phyloP scores from a whole-genome alignment of 164 flowering plant genomes.

The Pachysandra terminalis region DNA sequence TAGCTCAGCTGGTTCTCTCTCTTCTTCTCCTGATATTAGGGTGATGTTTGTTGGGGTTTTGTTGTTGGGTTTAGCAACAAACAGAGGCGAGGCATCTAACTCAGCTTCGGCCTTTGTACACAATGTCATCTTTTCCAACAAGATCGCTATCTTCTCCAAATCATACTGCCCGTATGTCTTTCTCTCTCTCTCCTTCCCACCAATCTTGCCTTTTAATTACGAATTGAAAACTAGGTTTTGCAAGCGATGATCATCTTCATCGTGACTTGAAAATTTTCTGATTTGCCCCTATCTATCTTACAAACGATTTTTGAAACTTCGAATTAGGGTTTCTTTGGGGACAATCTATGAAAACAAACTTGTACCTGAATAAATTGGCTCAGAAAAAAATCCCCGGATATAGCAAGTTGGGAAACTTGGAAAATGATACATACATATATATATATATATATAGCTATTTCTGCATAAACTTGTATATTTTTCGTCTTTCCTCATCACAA shows the following conservation, averaged over 20 bases:
- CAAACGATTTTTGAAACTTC: background rate
- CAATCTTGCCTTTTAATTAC: background rate
- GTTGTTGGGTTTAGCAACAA: background rate
- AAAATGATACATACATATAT: no score
- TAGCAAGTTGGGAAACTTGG: no score
- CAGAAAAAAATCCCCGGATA: no score
- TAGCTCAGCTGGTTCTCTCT: no score
- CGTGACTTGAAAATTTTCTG: background rate
- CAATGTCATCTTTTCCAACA: slow-evolving; percentile 73
- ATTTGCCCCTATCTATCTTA: background rate
- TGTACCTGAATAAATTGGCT: no score
- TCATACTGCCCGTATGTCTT: slow-evolving; percentile 82
- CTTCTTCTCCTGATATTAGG: no score
- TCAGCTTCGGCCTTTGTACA: slow-evolving; percentile 84
- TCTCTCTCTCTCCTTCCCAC: slow-evolving; percentile 10
- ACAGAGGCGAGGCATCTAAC: slow-evolving; percentile 10
- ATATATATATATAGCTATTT: no score
- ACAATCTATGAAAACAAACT: background rate
- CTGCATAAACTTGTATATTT: no score
- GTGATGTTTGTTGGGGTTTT: background rate
- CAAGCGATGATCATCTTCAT: background rate
- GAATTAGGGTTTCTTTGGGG: slow-evolving; percentile 1
- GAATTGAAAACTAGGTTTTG: background rate
- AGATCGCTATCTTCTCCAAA: slow-evolving; percentile 91
- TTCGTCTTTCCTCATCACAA: no score